Percentiles rank a stretch among this genome's conserved stretches.
These are phyloP conservation scores for Austropuccinia psidii DNA, from an alignment of 1,284 basidiomycete species.

Conservation along the genomic window DNA sequence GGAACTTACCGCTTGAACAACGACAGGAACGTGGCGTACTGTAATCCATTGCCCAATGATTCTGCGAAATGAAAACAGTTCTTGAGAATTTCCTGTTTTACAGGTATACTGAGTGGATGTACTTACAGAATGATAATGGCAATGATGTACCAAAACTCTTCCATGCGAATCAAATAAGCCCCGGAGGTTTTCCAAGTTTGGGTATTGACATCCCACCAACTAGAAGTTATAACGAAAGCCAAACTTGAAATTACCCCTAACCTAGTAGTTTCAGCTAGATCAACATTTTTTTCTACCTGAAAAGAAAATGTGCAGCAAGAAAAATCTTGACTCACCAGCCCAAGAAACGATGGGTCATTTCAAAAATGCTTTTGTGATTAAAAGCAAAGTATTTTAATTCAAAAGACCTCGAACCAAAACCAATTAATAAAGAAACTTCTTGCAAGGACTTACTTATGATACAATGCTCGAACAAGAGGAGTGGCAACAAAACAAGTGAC, in stretches of 20 bases:
- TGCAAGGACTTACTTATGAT: constrained; percentile 59
- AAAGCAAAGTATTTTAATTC: constrained; percentile 11
- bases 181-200: constrained; percentile 57
- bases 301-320: constrained; percentile 62
- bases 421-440: neutral
- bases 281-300: constrained; percentile 58
- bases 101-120: neutral
- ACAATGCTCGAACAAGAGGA: constrained; percentile 64
- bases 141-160: constrained; percentile 65
- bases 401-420: neutral
- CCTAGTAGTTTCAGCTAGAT: constrained; percentile 66
- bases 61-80: neutral
- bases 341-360: constrained; percentile 65
- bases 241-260: constrained; percentile 58
- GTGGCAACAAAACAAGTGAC: constrained; percentile 58
- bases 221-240: constrained; percentile 60
- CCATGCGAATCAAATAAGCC: constrained; percentile 56
- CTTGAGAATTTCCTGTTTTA: neutral
- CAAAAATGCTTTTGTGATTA: constrained; percentile 56
- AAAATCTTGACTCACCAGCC: constrained; percentile 59
- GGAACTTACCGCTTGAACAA: constrained; percentile 13
- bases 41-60: constrained; percentile 34
- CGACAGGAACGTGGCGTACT: constrained; percentile 31
- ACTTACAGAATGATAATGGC: constrained; percentile 63
- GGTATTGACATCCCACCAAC: constrained; percentile 56